phyloP scores from a whole-genome alignment of 257 asterid species.

The Leptodermis oblonga region DNA sequence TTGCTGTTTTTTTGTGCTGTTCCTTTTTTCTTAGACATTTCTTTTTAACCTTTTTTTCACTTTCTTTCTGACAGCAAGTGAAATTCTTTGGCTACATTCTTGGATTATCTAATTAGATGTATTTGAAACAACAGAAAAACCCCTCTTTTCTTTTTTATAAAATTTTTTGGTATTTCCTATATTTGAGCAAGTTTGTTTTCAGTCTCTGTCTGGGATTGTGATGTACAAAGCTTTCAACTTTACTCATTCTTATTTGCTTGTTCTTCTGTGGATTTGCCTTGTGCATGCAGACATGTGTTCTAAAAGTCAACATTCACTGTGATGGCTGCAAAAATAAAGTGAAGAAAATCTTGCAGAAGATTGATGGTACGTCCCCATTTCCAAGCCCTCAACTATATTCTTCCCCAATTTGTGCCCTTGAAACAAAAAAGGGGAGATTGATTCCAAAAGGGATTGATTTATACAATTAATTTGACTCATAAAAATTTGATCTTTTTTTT shows the following conservation, averaged over 20 bases:
- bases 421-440: too few species aligned
- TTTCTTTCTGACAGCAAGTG: conserved; percentile 9
- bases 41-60: conserved; percentile 8
- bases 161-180: conserved; percentile 4
- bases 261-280: conserved; percentile 51
- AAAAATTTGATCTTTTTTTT: neutral
- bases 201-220: conserved; percentile 15
- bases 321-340: conserved; percentile 92
- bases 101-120: conserved; percentile 12
- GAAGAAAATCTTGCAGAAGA: conserved; percentile 90
- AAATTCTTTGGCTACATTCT: conserved; percentile 15
- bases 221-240: conserved; percentile 38
- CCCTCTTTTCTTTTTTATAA: conserved; percentile 6
- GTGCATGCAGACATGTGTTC: conserved; percentile 86
- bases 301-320: conserved; percentile 92
- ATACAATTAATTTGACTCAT: too few species aligned
- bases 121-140: too few species aligned
- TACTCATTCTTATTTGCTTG: conserved; percentile 31
- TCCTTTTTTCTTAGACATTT: neutral
- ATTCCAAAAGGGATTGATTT: too few species aligned
- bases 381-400: conserved; percentile 22
- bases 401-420: neutral
- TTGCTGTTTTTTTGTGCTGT: conserved; percentile 2
- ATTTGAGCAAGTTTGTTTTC: neutral
- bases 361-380: conserved; percentile 58